phyloP scores from a whole-genome alignment of 2,329 filamentous ascomycete genomes.

The Colletotrichum musae region DNA sequence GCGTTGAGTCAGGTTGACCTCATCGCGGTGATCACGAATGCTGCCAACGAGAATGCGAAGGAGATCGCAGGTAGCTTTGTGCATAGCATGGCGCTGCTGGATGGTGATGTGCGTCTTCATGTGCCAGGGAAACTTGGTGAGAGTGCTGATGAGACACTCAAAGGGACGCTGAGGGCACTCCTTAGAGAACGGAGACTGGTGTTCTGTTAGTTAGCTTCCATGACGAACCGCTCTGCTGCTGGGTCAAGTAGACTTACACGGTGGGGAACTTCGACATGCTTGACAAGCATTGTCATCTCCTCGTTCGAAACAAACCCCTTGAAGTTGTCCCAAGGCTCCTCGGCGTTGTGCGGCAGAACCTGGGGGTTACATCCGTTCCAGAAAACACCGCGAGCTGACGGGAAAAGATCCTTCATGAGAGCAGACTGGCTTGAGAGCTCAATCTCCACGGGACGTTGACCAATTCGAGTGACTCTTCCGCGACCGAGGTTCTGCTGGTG shows the following conservation, averaged over 20 bases:
- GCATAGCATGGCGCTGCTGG: conserved; percentile 68
- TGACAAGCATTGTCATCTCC: conserved; percentile 74
- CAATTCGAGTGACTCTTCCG: conserved; percentile 65
- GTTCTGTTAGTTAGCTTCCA: conserved; percentile 24
- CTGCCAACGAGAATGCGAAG: conserved; percentile 47
- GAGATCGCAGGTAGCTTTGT: conserved; percentile 64
- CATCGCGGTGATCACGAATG: conserved; percentile 52
- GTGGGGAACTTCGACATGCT: conserved; percentile 73
- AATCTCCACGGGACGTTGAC: conserved; percentile 70
- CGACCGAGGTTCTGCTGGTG: conserved; percentile 56
- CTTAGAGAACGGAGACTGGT: conserved; percentile 71
- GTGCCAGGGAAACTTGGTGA: conserved; percentile 76
- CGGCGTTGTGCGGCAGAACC: conserved; percentile 51
- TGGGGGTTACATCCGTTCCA: conserved; percentile 66
- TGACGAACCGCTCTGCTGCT: neutral
- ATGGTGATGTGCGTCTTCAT: conserved; percentile 70
- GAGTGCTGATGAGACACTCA: conserved; percentile 75
- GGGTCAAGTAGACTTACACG: conserved; percentile 63
- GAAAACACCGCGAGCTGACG: conserved; percentile 67
- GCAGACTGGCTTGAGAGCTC: conserved; percentile 68
- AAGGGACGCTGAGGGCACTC: conserved; percentile 76
- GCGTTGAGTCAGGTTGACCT: conserved; percentile 64
- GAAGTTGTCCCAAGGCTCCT: conserved; percentile 66
- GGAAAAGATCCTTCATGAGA: conserved; percentile 75
- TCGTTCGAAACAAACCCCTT: conserved; percentile 73